A percentile compares a stretch with the other conserved stretches of the same genome.
These are phyloP conservation scores for Senna tora DNA, from an alignment of 306 rosid genomes.

Conservation along the genomic window DNA sequence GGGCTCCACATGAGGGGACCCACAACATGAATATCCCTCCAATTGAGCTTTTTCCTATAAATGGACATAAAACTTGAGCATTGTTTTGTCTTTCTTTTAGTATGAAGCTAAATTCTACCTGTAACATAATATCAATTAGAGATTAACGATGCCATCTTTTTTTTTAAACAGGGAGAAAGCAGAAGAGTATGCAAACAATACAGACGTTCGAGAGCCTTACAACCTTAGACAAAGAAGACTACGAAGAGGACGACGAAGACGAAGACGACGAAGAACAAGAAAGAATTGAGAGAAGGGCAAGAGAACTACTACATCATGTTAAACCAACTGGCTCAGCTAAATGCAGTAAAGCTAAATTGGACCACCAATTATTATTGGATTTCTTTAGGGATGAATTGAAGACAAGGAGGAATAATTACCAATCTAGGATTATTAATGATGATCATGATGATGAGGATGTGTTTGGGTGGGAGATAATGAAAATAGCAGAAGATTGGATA, in stretches of 20 bases:
- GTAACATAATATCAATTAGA: not conserved
- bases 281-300: constrained; percentile 39
- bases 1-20: too few species aligned
- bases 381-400: constrained; percentile 45
- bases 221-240: constrained; percentile 30
- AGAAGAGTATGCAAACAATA: constrained; percentile 46
- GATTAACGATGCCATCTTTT: constrained; percentile 32
- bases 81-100: too few species aligned
- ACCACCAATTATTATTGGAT: constrained; percentile 40
- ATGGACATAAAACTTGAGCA: too few species aligned
- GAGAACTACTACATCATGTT: constrained; percentile 34
- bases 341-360: constrained; percentile 9
- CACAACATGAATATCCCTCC: too few species aligned
- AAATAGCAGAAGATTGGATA: constrained; percentile 44
- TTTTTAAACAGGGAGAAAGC: constrained; percentile 59
- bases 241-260: constrained; percentile 34
- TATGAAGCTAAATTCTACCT: too few species aligned
- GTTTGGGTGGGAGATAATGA: constrained; percentile 33
- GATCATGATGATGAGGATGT: constrained; percentile 10
- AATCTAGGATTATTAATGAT: not conserved
- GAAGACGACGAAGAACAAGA: constrained; percentile 31
- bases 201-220: constrained; percentile 48
- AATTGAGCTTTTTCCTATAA: too few species aligned
- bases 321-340: constrained; percentile 41
- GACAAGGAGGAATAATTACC: not conserved